Evolutionary conservation across 257 asterid genomes (phyloP), one percentile per base, ranked within the genome.

Genomic region (Solanum habrochaites): DNA sequence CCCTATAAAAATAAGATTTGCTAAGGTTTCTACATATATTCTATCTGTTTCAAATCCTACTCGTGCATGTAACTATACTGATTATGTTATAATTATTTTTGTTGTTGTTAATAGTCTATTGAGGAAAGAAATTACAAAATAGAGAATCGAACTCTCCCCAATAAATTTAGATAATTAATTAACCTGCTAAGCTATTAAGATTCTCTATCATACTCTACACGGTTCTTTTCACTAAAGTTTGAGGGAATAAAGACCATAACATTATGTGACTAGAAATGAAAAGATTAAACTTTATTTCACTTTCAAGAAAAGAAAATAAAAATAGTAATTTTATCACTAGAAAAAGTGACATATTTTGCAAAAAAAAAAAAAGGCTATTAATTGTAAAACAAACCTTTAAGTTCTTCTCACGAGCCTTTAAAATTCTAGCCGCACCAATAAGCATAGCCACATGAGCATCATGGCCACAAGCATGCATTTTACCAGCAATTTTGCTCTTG

Each of bases 391-490:
- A 9, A 84, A 93, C 98, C 96, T 94, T 90, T 85, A 94, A 87
- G 40, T 89, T 88, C 6, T 83, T 77, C 88, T 94, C 88, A 8
- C 96, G 91, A 29, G 93, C 90, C 88, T 94, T 93, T 70, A 94
- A 87, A 82, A 93, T 94, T 86, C 87, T 90, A 9, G 98, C 95
- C 0, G 96, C 98, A 16, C 98, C 98, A 1, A 93, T 25, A 42
- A 94, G 96, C 98, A 94, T 94, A 16, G 98, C 93, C 75, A 91
- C 95, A 14, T 94, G 98, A 23, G 95, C 98, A 8, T 94, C 98
- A 87, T 94, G 98, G 1, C 98, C 98, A 35, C 98, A 94, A 27
- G 98, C 98, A 66, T 94, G 98, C 98, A 94, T 94, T 87, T 91
- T 94, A 78, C 98, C 98, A 0, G 90, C 89, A 62, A 90, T 90